These are phyloP conservation scores for Trametes gibbosa DNA, from an alignment of 768 basidiomycete species.

Conservation along the genomic window DNA sequence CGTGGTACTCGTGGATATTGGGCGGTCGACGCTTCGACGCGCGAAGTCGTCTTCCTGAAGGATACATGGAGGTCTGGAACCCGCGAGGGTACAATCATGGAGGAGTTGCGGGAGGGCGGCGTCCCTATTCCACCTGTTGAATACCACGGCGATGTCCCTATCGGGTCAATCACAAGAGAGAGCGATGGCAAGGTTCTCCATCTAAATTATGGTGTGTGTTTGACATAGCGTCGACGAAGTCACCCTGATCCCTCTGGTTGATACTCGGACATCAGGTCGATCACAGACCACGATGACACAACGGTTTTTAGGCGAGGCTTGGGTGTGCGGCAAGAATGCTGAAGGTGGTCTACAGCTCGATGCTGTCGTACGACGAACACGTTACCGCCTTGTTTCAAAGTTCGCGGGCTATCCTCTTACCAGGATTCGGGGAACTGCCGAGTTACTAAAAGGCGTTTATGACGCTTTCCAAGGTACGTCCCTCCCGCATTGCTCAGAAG, in stretches of 20 bases:
- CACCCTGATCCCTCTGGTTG: no score
- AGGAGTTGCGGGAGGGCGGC: not conserved
- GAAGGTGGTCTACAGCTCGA: not conserved
- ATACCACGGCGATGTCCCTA: slow-evolving; percentile 8
- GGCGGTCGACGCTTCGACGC: not conserved
- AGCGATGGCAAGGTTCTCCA: not conserved
- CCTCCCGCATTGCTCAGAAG: not conserved
- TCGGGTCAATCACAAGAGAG: not conserved
- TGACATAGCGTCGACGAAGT: not conserved
- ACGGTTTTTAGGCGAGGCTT: not conserved
- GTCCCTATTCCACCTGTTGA: not conserved
- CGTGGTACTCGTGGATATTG: slow-evolving; percentile 9
- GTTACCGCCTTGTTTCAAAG: not conserved
- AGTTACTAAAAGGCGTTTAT: not conserved
- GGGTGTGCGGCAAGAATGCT: not conserved
- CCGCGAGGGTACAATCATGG: slow-evolving; percentile 3
- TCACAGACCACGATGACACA: not conserved
- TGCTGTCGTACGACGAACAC: not conserved
- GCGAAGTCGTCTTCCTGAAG: slow-evolving; percentile 3
- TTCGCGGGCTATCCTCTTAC: not conserved
- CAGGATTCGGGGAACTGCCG: not conserved
- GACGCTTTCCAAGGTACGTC: not conserved
- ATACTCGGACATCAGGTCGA: not conserved
- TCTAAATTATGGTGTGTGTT: not conserved
- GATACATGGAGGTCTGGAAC: slow-evolving; percentile 6